Percentiles rank a stretch among this genome's conserved stretches.
These are phyloP conservation scores for Aspergillus texensis DNA, from an alignment of 2,329 filamentous ascomycete species.

Conservation along the genomic window DNA sequence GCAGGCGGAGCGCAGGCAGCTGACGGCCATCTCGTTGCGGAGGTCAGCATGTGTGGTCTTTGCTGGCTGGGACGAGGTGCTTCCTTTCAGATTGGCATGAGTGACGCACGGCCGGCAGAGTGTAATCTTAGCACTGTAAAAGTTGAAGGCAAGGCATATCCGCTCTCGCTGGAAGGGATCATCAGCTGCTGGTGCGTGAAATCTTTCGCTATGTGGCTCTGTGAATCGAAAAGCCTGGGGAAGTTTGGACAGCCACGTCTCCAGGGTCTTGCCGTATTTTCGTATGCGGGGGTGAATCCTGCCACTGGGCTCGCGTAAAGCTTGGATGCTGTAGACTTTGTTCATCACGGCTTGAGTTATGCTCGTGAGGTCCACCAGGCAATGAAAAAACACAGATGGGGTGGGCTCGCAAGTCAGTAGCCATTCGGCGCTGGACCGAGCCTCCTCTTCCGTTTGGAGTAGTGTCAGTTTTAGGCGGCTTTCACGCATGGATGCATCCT, in stretches of 20 bases:
- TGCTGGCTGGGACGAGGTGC: neutral
- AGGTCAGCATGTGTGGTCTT: constrained; percentile 9
- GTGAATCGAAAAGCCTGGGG: constrained; percentile 38
- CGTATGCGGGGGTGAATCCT: constrained; percentile 38
- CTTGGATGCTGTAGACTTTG: constrained; percentile 43
- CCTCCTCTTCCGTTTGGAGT: constrained; percentile 26
- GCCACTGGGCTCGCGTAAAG: constrained; percentile 31
- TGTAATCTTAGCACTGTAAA: constrained; percentile 44
- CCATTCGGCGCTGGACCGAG: constrained; percentile 21
- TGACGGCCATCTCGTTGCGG: constrained; percentile 30
- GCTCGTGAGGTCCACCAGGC: constrained; percentile 39
- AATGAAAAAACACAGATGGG: constrained; percentile 41
- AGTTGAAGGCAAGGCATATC: constrained; percentile 43
- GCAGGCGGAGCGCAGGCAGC: constrained; percentile 44
- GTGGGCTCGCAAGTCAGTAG: constrained; percentile 29
- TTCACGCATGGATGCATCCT: constrained; percentile 21
- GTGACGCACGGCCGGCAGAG: constrained; percentile 48
- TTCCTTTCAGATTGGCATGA: constrained; percentile 26
- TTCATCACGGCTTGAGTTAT: constrained; percentile 42
- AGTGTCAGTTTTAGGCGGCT: constrained; percentile 31
- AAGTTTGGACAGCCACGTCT: constrained; percentile 40
- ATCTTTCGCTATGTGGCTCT: constrained; percentile 25
- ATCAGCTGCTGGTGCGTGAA: constrained; percentile 18
- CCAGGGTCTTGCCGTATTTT: constrained; percentile 33
- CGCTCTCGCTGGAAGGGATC: constrained; percentile 31